Conservation (phyloP, 2,329 filamentous ascomycete species). For the Magnaporthiopsis poae region DNA sequence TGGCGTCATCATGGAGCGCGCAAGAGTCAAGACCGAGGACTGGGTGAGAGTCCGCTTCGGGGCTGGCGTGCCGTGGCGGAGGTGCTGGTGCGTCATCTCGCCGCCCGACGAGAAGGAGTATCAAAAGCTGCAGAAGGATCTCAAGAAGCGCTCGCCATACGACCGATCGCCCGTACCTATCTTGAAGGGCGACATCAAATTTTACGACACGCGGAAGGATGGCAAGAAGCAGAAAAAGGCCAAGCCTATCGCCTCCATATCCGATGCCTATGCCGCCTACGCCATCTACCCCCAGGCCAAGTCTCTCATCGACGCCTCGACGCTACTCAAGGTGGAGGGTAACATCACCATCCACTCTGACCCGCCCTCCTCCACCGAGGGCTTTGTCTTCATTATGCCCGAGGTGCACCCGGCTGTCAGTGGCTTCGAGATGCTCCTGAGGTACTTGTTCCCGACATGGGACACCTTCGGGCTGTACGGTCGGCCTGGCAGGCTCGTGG, state of each 20-base stretch:
- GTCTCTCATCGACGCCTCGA: constrained; percentile 86
- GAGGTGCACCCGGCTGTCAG: constrained; percentile 84
- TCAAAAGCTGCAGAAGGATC: constrained; percentile 69
- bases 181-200: constrained; percentile 83
- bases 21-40: constrained; percentile 68
- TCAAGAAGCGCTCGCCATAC: constrained; percentile 75
- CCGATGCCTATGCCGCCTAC: constrained; percentile 82
- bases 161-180: constrained; percentile 57
- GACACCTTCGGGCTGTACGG: constrained; percentile 89
- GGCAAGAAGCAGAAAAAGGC: constrained; percentile 85
- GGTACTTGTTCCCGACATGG: constrained; percentile 86
- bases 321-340: constrained; percentile 86
- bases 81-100: constrained; percentile 90
- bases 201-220: constrained; percentile 70
- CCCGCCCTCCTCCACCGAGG: constrained; percentile 69
- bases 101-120: constrained; percentile 91
- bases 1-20: constrained; percentile 73
- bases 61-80: constrained; percentile 87
- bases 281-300: constrained; percentile 94
- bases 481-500: constrained; percentile 73
- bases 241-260: constrained; percentile 81
- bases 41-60: constrained; percentile 95
- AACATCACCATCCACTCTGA: constrained; percentile 77
- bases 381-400: constrained; percentile 96
- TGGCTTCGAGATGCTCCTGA: constrained; percentile 90